Conservation (phyloP, 371 early-diverging fungal species). For the Mucor ambiguus region DNA sequence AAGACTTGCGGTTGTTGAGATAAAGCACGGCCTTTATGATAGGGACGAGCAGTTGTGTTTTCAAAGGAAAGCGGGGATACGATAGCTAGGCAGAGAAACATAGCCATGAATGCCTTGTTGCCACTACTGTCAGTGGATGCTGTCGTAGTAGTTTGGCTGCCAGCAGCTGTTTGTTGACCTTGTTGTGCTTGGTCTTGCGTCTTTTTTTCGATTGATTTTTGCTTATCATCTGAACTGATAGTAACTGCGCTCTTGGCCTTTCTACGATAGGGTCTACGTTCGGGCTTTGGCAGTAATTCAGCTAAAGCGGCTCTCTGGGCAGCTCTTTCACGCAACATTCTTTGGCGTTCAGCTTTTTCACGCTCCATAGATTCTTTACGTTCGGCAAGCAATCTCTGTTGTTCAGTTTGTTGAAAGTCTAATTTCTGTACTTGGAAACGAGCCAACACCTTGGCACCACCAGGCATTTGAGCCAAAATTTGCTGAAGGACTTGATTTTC, state of each 20-base stretch:
- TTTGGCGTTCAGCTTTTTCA: conserved; percentile 26
- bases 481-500: conserved; percentile 53
- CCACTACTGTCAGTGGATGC: not conserved
- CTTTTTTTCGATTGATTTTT: not conserved
- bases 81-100: conserved; percentile 13
- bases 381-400: conserved; percentile 26
- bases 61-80: conserved; percentile 14
- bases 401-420: conserved; percentile 25
- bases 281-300: conserved; percentile 31
- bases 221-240: not conserved
- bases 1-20: not conserved
- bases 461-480: conserved; percentile 54
- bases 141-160: not conserved
- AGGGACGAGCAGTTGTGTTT: not conserved
- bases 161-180: not conserved
- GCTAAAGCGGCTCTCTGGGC: conserved; percentile 37
- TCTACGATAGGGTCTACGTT: conserved; percentile 33
- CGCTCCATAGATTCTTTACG: conserved; percentile 29
- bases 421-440: conserved; percentile 30
- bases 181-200: not conserved
- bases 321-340: conserved; percentile 31
- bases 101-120: conserved; percentile 14
- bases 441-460: conserved; percentile 43
- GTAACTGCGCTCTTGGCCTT: not conserved
- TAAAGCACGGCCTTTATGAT: not conserved